phyloP scores from a whole-genome alignment of 2,329 filamentous ascomycete species.

The Talaromyces sp. region DNA sequence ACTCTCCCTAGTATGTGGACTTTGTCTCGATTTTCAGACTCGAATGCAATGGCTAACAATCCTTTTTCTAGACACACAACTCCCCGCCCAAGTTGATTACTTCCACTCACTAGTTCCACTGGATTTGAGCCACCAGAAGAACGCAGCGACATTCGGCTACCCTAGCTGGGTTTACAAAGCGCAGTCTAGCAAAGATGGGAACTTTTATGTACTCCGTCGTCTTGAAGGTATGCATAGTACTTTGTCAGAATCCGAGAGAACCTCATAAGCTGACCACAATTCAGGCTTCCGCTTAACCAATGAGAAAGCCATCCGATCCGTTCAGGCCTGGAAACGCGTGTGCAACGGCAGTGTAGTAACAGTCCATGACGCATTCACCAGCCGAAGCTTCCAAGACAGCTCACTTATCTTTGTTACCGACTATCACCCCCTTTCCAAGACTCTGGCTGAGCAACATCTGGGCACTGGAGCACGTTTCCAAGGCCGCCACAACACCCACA shows the following conservation, averaged over 20 bases:
- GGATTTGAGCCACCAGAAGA: conserved; percentile 79
- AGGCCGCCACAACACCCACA: conserved; percentile 51
- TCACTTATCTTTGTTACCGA: conserved; percentile 93
- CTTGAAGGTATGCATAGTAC: conserved; percentile 66
- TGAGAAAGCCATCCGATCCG: conserved; percentile 81
- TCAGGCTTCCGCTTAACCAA: conserved; percentile 82
- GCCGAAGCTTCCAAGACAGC: conserved; percentile 87
- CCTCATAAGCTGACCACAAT: conserved; percentile 6
- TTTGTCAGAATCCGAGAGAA: background rate
- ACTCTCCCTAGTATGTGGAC: conserved; percentile 70
- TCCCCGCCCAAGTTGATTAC: conserved; percentile 76
- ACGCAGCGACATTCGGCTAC: conserved; percentile 78
- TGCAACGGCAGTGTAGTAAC: conserved; percentile 80
- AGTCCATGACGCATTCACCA: conserved; percentile 90
- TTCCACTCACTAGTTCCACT: conserved; percentile 92
- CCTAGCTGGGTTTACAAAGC: conserved; percentile 96
- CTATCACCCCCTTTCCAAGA: conserved; percentile 89
- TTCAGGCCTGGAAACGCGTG: conserved; percentile 87
- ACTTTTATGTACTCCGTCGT: conserved; percentile 82
- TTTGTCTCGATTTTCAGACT: background rate
- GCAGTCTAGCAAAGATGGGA: conserved; percentile 82
- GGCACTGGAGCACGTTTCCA: conserved; percentile 43
- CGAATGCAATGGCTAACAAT: conserved; percentile 15
- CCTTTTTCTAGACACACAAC: conserved; percentile 58
- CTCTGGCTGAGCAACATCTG: conserved; percentile 77